Percentiles rank a stretch among this genome's conserved stretches.
Evolutionary conservation across 768 basidiomycete species (phyloP).

Genomic region (Coprinopsis strossmayeri): DNA sequence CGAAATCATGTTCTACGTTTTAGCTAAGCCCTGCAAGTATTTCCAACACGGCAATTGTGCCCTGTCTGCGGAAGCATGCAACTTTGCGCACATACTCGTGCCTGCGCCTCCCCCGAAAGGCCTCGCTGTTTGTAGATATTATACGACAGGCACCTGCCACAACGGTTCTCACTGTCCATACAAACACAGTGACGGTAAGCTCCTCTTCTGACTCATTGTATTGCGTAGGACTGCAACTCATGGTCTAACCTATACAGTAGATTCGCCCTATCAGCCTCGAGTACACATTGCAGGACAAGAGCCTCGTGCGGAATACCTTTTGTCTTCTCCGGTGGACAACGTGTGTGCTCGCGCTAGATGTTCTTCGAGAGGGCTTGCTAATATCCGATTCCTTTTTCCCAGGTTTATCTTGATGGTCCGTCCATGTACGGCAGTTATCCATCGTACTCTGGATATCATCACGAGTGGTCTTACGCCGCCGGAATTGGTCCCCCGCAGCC

Average conservation of each 20-base stretch:
- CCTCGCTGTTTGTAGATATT: slow-evolving; percentile 25
- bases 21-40: slow-evolving; percentile 46
- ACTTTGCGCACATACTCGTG: slow-evolving; percentile 37
- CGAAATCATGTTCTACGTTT: slow-evolving; percentile 8
- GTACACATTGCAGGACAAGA: slow-evolving; percentile 5
- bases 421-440: slow-evolving; percentile 4
- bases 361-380: background rate
- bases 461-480: slow-evolving; percentile 9
- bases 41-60: slow-evolving; percentile 38
- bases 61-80: slow-evolving; percentile 37
- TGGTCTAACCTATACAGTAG: background rate
- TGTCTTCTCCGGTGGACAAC: slow-evolving; percentile 4
- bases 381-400: background rate
- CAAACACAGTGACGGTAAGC: slow-evolving; percentile 24
- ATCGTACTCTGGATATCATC: slow-evolving; percentile 1
- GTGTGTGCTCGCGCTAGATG: background rate
- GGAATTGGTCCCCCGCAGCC: slow-evolving; percentile 3
- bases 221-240: no score
- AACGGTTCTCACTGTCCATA: slow-evolving; percentile 33
- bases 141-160: slow-evolving; percentile 27
- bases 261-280: slow-evolving; percentile 1
- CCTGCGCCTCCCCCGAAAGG: slow-evolving; percentile 14
- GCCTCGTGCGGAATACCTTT: slow-evolving; percentile 2
- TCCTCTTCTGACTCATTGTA: no score
- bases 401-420: slow-evolving; percentile 6